Conservation (phyloP, 108 stramenopile species). For the Aurantiochytrium sp. region DNA sequence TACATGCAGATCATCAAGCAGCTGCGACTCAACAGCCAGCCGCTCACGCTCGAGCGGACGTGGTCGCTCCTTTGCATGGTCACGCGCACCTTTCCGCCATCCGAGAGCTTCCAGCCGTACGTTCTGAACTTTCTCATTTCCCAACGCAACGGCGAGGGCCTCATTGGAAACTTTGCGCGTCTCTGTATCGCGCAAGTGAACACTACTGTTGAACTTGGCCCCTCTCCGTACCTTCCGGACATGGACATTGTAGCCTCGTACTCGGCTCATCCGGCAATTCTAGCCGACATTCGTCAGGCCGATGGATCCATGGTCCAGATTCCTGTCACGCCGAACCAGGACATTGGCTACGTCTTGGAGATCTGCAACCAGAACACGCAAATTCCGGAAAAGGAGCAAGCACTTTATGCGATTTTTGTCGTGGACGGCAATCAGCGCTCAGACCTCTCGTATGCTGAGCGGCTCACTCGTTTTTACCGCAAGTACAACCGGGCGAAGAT, state of each 20-base stretch:
- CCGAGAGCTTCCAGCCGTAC: conserved; percentile 53
- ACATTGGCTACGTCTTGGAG: conserved; percentile 54
- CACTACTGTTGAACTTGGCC: conserved; percentile 44
- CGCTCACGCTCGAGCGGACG: conserved; percentile 42
- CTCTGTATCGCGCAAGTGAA: conserved; percentile 51
- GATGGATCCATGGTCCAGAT: conserved; percentile 49
- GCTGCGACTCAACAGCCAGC: conserved; percentile 43
- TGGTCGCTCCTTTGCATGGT: conserved; percentile 64
- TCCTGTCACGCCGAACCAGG: conserved; percentile 57
- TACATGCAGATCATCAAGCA: conserved; percentile 57
- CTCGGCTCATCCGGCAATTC: conserved; percentile 54
- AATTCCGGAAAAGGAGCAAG: background rate
- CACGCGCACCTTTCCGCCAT: conserved; percentile 55
- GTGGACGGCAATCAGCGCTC: conserved; percentile 2
- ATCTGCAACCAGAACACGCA: conserved; percentile 40
- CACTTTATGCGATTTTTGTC: background rate
- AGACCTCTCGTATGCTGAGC: background rate
- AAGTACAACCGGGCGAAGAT: background rate
- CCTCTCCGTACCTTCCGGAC: conserved; percentile 47
- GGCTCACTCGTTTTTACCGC: background rate
- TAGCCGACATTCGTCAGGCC: conserved; percentile 53
- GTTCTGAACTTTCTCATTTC: conserved; percentile 52
- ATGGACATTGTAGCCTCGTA: conserved; percentile 59
- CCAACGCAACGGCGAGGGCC: conserved; percentile 33
- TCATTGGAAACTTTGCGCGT: conserved; percentile 48